phyloP scores from a whole-genome alignment of 78 protist species.

The Polysphondylium violaceum region DNA sequence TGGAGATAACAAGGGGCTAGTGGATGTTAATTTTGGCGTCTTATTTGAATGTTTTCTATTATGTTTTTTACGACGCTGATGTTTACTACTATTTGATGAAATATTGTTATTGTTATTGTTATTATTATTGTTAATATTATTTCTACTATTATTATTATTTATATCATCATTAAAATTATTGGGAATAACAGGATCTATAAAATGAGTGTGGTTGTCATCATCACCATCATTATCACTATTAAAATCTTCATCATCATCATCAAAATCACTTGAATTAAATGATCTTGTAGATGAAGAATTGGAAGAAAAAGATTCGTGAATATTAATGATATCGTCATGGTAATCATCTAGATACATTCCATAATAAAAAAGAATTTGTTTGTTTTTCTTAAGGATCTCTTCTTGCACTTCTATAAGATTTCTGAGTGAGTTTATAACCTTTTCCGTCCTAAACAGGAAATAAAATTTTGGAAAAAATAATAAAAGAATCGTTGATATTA shows the following conservation, averaged over 20 bases:
- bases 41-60: slow-evolving; percentile 5
- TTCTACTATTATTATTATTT: slow-evolving; percentile 2
- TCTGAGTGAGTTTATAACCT: slow-evolving; percentile 1
- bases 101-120: slow-evolving; percentile 2
- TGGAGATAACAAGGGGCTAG: background rate
- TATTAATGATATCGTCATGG: background rate
- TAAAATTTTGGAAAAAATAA: slow-evolving; percentile 54
- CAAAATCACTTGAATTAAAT: background rate
- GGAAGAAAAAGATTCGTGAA: slow-evolving; percentile 29
- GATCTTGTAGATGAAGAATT: background rate
- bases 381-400: slow-evolving; percentile 54
- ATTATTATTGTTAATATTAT: background rate
- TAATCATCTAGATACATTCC: slow-evolving; percentile 46
- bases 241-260: background rate
- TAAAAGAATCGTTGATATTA: slow-evolving; percentile 6
- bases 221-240: slow-evolving; percentile 8
- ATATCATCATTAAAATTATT: slow-evolving; percentile 36
- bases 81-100: background rate
- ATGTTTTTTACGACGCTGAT: slow-evolving; percentile 1
- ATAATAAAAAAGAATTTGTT: slow-evolving; percentile 21
- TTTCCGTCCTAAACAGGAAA: slow-evolving; percentile 3
- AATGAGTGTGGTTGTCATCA: slow-evolving; percentile 18
- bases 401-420: slow-evolving; percentile 60
- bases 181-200: too few species aligned
- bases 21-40: slow-evolving; percentile 1